phyloP scores from a whole-genome alignment of 108 stramenopile genomes.

The Schizochytrium sp. region DNA sequence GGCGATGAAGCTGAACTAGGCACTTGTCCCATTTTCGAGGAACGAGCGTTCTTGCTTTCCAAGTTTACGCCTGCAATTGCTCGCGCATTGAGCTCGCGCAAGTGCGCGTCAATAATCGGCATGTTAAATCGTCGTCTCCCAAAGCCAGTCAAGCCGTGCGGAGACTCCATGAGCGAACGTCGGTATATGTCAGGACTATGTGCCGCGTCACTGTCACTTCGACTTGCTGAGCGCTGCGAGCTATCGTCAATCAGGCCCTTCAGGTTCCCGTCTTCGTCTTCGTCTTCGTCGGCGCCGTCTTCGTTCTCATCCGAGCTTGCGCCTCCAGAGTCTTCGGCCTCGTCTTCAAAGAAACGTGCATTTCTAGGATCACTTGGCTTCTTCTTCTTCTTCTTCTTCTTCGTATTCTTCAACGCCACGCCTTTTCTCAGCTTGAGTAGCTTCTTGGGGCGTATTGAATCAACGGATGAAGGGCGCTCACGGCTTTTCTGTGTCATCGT shows the following conservation, averaged over 20 bases:
- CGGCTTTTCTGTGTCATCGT: no score
- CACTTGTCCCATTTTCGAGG: no score
- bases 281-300: background rate
- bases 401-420: background rate
- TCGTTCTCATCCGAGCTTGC: background rate
- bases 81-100: background rate
- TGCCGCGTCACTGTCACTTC: background rate
- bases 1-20: no score
- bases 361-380: background rate
- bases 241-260: background rate
- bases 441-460: background rate
- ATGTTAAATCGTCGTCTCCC: no score
- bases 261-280: background rate
- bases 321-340: background rate
- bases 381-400: background rate
- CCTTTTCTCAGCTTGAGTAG: background rate
- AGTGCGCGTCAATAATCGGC: background rate
- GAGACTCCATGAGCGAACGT: background rate
- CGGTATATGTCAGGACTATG: background rate
- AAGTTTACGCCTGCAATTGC: no score
- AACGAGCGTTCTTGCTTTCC: no score
- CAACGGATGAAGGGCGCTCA: no score
- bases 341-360: background rate
- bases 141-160: no score
- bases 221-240: background rate